phyloP scores from a whole-genome alignment of 176 grass and related monocot species.

The Carex myosuroides region DNA sequence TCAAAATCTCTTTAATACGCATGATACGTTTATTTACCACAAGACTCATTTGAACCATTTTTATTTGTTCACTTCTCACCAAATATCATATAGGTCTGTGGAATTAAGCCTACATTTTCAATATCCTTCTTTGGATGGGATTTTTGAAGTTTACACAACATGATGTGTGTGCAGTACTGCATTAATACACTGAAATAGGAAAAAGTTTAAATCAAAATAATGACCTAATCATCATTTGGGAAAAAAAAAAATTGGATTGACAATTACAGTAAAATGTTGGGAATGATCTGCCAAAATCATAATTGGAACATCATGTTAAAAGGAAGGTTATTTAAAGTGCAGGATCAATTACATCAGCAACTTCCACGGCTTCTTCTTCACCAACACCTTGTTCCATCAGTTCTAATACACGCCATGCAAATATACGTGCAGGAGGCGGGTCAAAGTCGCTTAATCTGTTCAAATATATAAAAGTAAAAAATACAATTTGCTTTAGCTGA shows the following conservation, averaged over 20 bases:
- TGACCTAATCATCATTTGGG: not conserved
- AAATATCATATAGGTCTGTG: not conserved
- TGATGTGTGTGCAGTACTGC: not conserved
- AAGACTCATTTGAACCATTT: not conserved
- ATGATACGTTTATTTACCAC: not conserved
- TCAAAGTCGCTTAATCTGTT: slow-evolving; percentile 72
- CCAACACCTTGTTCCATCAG: slow-evolving; percentile 55
- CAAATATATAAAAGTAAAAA: not conserved
- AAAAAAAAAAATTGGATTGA: not conserved
- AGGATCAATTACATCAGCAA: slow-evolving; percentile 65
- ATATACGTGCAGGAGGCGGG: slow-evolving; percentile 77
- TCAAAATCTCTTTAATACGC: not conserved
- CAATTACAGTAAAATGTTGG: not conserved
- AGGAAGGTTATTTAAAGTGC: not conserved
- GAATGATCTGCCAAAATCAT: not conserved
- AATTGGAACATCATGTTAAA: not conserved
- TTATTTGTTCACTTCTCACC: not conserved
- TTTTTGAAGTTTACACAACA: not conserved
- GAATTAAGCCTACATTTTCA: not conserved
- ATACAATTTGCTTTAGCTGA: not conserved
- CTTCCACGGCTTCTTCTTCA: slow-evolving; percentile 72
- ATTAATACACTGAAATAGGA: not conserved
- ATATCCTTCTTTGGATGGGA: not conserved
- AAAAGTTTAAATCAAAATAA: not conserved
- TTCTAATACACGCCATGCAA: slow-evolving; percentile 80